Base-by-base conservation (phyloP, 768 basidiomycete species). In the Galerina marginata region DNA sequence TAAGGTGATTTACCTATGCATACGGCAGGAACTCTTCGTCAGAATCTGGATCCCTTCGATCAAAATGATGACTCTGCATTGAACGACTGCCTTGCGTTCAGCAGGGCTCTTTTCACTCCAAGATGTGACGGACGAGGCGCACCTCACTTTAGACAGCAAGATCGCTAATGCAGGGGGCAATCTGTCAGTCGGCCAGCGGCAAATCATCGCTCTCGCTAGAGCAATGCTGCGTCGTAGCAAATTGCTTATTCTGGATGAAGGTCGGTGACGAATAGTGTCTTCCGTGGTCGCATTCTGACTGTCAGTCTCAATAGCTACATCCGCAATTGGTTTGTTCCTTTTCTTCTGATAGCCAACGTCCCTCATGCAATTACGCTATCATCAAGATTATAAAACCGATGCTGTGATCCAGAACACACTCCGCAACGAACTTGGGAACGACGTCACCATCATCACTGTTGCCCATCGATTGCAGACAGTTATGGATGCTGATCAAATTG, bases 141-240 rank as follows among this genome's bases (percentile, higher is more conserved):
- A 77, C 76, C 70, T 83, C 43, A 76, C 74, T 7, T 70, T 86
- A 16, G 81, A 85, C 42, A 80, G 74, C 16, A 58, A 67, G 10
- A 74, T 85, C 40, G 64, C 77, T n/a, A 77, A 74, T 3, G 89
- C 87, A 6, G 90, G 90, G 4, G 72, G 80, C 14, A 92, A 92
- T 69, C 84, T 92, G 63, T 89, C 87, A 1, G 86, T 89, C 38
- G 91, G 91, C 14, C 89, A 92, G 67, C 71, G 90, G 3, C 91
- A 93, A 64, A 80, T 89, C 46, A 81, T 89, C 47, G 86, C 87
- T 6, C 77, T 89, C 66, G 87, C 87, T 5, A 76, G 87, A 29
- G 87, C 87, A 1, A 78, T 88, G 56, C 74, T 88, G 12, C 75
- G 84, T n/a, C 75, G 80, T 26, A 87, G 83, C 71, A 80, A 83